Evolutionary conservation across 169 alveolate genomes (phyloP).

Genomic region (Theileria luwenshuni): DNA sequence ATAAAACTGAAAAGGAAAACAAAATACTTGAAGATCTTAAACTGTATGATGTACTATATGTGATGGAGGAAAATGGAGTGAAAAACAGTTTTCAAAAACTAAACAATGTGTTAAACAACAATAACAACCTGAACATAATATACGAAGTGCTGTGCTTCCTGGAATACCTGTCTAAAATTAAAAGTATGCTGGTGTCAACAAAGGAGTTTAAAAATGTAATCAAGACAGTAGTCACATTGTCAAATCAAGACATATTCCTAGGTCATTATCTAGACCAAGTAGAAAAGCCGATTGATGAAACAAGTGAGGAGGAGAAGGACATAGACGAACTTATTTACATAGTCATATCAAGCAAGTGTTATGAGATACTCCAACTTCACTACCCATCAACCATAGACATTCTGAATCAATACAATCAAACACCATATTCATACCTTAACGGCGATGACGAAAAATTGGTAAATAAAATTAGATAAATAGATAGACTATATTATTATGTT

Average conservation of each 20-base stretch:
- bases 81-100: background rate
- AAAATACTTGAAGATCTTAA: background rate
- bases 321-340: slow-evolving; percentile 2
- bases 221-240: slow-evolving; percentile 5
- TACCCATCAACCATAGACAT: slow-evolving; percentile 15
- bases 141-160: slow-evolving; percentile 16
- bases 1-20: background rate
- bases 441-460: background rate
- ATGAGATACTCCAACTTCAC: slow-evolving; percentile 8
- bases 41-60: slow-evolving; percentile 5
- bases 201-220: slow-evolving; percentile 16
- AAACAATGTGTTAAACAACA: background rate
- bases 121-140: slow-evolving; percentile 4
- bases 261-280: slow-evolving; percentile 3
- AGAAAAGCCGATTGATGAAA: background rate
- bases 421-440: background rate
- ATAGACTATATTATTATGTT: no score
- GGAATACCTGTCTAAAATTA: background rate
- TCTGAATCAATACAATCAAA: slow-evolving; percentile 6
- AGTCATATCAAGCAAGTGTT: slow-evolving; percentile 10
- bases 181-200: slow-evolving; percentile 8
- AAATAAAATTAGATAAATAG: no score
- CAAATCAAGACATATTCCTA: slow-evolving; percentile 5
- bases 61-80: slow-evolving; percentile 8
- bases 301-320: slow-evolving; percentile 2